phyloP scores from a whole-genome alignment of 169 alveolate genomes.

The Cryptosporidium andersoni region DNA sequence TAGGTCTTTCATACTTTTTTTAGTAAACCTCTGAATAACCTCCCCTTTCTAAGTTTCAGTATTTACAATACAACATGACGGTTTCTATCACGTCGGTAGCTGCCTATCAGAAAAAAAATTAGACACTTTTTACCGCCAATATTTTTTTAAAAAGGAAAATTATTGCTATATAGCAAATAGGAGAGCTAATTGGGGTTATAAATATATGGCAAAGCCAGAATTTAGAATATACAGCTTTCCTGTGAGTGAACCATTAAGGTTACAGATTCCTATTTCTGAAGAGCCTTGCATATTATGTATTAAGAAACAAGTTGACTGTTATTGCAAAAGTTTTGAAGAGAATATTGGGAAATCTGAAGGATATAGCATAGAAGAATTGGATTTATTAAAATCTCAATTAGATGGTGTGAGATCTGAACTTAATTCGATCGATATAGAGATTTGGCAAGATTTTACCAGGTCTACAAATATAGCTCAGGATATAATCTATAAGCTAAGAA shows the following conservation, averaged over 20 bases:
- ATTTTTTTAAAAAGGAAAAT: constrained; percentile 11
- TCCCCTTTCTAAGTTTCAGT: no score
- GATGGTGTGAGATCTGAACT: constrained; percentile 77
- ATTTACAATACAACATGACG: background rate
- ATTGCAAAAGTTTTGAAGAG: constrained; percentile 73
- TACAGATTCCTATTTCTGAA: constrained; percentile 66
- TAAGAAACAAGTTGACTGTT: constrained; percentile 74
- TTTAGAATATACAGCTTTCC: constrained; percentile 66
- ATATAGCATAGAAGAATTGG: constrained; percentile 76
- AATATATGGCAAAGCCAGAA: constrained; percentile 56
- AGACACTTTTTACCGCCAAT: background rate
- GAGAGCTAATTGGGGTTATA: no score
- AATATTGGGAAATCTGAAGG: constrained; percentile 75
- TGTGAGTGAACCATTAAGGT: constrained; percentile 33
- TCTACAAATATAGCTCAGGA: constrained; percentile 73
- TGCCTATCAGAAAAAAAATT: background rate
- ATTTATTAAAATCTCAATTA: constrained; percentile 73
- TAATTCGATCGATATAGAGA: constrained; percentile 74
- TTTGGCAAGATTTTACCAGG: constrained; percentile 77
- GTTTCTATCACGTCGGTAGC: constrained; percentile 12
- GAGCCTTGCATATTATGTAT: constrained; percentile 76
- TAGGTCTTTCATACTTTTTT: background rate
- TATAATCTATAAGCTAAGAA: constrained; percentile 48
- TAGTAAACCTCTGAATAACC: no score
- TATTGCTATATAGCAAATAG: background rate